Evolutionary conservation across 441 rosid species (phyloP).

Genomic region (Gossypium trilobum): DNA sequence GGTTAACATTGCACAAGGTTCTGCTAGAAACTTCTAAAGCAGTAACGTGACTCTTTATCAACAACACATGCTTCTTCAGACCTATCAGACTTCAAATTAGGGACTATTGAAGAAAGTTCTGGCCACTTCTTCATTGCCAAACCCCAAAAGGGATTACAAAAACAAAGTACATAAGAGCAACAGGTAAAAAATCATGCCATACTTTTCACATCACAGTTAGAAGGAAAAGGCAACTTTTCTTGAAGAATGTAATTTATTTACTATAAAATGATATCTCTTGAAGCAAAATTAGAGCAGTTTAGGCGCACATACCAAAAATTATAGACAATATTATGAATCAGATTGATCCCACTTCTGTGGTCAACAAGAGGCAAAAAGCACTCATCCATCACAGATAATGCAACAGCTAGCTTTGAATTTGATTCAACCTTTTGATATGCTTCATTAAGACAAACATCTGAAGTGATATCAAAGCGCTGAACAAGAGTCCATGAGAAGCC

Average conservation of each 20-base stretch:
- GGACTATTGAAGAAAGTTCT: neutral
- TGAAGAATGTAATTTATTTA: constrained; percentile 2
- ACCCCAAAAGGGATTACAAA: neutral
- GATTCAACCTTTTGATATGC: constrained; percentile 48
- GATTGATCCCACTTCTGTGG: constrained; percentile 76
- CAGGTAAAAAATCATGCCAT: neutral
- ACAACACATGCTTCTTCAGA: neutral
- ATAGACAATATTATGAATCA: constrained; percentile 75
- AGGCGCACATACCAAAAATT: constrained; percentile 59
- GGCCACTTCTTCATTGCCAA: neutral
- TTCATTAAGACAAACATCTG: constrained; percentile 43
- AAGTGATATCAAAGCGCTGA: constrained; percentile 53
- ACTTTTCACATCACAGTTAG: constrained; percentile 19
- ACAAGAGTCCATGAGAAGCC: constrained; percentile 82
- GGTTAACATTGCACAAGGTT: neutral
- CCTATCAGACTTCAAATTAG: neutral
- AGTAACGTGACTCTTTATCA: neutral
- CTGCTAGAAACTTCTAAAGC: constrained; percentile 2
- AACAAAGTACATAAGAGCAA: neutral
- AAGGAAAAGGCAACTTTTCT: constrained; percentile 5
- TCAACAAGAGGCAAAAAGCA: constrained; percentile 82
- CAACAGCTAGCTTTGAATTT: constrained; percentile 89
- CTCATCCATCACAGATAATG: constrained; percentile 80
- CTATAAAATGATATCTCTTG: neutral
- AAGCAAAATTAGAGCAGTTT: constrained; percentile 10